phyloP scores from a whole-genome alignment of 179 eudicot species.

The Silene coronaria region DNA sequence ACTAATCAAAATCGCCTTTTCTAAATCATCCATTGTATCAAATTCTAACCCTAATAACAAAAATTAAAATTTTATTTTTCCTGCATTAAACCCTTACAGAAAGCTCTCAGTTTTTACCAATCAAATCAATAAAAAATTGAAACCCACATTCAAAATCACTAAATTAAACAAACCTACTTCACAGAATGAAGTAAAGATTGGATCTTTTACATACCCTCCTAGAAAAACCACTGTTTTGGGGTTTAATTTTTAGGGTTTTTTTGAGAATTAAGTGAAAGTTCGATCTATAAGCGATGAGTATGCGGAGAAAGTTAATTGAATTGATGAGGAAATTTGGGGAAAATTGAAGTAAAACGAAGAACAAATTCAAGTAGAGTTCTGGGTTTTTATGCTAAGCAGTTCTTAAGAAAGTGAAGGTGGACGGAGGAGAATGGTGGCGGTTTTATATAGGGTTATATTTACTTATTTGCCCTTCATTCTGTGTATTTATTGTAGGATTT shows the following conservation, averaged over 20 bases:
- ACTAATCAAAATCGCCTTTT: conserved; percentile 76
- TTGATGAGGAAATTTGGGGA: not conserved
- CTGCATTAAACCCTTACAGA: conserved; percentile 11
- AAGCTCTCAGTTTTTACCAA: conserved; percentile 11
- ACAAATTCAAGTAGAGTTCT: not conserved
- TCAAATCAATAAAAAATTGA: conserved; percentile 1
- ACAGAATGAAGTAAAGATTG: not conserved
- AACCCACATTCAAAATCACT: not conserved
- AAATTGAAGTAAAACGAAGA: not conserved
- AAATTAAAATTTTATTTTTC: not conserved
- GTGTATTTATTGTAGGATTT: not conserved
- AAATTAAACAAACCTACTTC: not conserved
- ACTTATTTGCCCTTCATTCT: not conserved
- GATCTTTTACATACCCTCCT: not conserved
- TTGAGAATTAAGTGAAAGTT: not conserved
- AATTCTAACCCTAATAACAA: conserved; percentile 18
- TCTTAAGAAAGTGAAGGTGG: not conserved
- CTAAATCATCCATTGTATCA: conserved; percentile 70
- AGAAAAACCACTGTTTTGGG: not conserved
- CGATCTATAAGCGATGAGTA: not conserved
- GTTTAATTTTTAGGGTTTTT: conserved; percentile 18
- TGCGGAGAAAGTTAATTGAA: not conserved
- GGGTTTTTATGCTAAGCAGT: not conserved
- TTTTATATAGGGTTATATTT: conserved; percentile 11
- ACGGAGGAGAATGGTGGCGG: conserved; percentile 10